phyloP scores from a whole-genome alignment of 2,329 filamentous ascomycete species.

The Nemania sp. region DNA sequence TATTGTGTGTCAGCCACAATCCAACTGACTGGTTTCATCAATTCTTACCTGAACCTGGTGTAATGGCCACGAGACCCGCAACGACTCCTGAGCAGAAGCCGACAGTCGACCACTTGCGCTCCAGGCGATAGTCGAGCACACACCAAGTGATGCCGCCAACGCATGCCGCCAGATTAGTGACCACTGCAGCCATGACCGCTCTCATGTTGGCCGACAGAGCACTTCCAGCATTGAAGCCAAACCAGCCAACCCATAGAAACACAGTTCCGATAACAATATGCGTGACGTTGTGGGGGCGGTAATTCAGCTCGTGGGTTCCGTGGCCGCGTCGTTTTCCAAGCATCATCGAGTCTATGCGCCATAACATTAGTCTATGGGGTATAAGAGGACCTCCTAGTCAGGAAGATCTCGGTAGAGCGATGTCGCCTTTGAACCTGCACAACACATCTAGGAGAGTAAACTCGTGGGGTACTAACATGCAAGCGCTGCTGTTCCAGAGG shows the following conservation, averaged over 20 bases:
- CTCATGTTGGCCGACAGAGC: conserved; percentile 81
- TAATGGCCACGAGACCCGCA: conserved; percentile 85
- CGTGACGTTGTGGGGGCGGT: conserved; percentile 89
- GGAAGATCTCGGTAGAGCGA: not conserved
- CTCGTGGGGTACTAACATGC: conserved; percentile 55
- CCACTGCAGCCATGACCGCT: conserved; percentile 82
- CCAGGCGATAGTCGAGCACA: conserved; percentile 83
- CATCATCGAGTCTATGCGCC: conserved; percentile 71
- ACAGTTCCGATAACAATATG: conserved; percentile 92
- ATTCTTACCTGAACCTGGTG: conserved; percentile 73
- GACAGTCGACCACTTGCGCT: conserved; percentile 90
- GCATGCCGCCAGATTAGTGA: conserved; percentile 84
- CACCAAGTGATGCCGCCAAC: conserved; percentile 90
- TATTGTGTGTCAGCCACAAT: conserved; percentile 12
- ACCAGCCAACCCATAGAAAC: conserved; percentile 95
- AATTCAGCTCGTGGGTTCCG: conserved; percentile 86
- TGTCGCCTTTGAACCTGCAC: not conserved
- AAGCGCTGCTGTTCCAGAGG: conserved; percentile 79
- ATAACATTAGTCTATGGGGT: conserved; percentile 19
- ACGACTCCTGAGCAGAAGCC: conserved; percentile 92
- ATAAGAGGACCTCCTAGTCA: not conserved
- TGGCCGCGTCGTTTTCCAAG: conserved; percentile 84
- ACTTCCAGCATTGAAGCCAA: conserved; percentile 90
- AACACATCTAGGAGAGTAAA: not conserved
- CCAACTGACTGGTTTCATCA: not conserved